Percentiles rank a stretch among this genome's conserved stretches.
phyloP scores from a whole-genome alignment of 805 yeast species.

The Yamadazyma olivae region DNA sequence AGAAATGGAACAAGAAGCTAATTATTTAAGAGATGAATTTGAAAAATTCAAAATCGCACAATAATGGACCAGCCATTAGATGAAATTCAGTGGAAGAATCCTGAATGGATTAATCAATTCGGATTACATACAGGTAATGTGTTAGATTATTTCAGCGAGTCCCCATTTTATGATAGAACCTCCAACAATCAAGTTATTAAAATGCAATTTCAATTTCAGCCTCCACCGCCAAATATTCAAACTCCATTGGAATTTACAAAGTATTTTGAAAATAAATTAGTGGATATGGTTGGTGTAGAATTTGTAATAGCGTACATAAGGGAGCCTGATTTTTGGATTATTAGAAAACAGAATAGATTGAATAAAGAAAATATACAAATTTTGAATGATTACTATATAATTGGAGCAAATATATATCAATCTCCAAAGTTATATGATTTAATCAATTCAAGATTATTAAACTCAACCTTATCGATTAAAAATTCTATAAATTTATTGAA shows the following conservation, averaged over 20 bases:
- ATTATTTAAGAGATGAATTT: conserved; percentile 44
- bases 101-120: conserved; percentile 92
- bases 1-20: conserved; percentile 73
- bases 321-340: conserved; percentile 93
- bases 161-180: conserved; percentile 93
- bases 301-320: conserved; percentile 69
- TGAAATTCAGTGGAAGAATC: conserved; percentile 95
- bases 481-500: conserved; percentile 31
- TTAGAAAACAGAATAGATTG: conserved; percentile 73
- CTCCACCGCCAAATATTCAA: conserved; percentile 33
- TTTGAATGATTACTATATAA: conserved; percentile 78
- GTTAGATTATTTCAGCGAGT: conserved; percentile 86
- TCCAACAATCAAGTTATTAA: conserved; percentile 91
- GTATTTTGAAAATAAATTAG: conserved; percentile 53
- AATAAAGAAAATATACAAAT: conserved; percentile 40
- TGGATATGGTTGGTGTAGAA: conserved; percentile 82
- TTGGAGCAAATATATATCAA: conserved; percentile 91
- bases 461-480: conserved; percentile 33
- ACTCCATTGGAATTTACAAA: conserved; percentile 25
- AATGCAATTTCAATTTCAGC: conserved; percentile 90
- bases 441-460: conserved; percentile 61
- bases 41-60: conserved; percentile 14
- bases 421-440: conserved; percentile 77
- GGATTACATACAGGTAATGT: conserved; percentile 89
- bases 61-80: conserved; percentile 36